Evolutionary conservation across 192 early-diverging fungal species (phyloP), one percentile per base, ranked within the genome.

Genomic region (Linnemannia exigua): DNA sequence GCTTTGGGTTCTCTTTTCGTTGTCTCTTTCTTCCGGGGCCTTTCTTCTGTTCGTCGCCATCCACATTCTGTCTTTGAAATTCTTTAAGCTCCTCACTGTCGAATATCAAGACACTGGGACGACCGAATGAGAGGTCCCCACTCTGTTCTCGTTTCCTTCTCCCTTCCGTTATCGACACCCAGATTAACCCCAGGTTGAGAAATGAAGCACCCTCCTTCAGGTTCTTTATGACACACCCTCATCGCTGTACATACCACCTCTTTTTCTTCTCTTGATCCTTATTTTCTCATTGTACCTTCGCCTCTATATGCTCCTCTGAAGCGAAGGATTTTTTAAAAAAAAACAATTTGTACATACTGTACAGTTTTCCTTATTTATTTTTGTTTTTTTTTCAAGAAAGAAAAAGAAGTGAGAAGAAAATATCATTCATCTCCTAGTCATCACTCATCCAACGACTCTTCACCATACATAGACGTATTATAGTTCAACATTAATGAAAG

Each of bases 391-490:
- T 25, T 58, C 12, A 25, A 63, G 31, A 63, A 63, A 63, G 12
- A 25, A 25, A 31, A 63, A 33, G 25, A 61, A 54, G 20, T 8
- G 1, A 51, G 1, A 51, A 5, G 2, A 16, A 52, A 4, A 52
- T 20, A 52, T 22, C 4, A n/a, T n/a, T n/a, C n/a, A n/a, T 17
- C 16, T 17, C 16, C 51, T 20, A 9, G 12, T 11, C 25, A 61
- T 61, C 20, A 9, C n/a, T 11, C 25, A 61, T 61, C 58, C n/a
- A 44, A 63, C 58, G 58, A n/a, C 25, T 63, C 58, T 25, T 31
- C 58, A 63, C 58, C 58, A 63, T 63, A 63, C 58, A 63, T 63
- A 63, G 58, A 63, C 58, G 58, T 63, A 63, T 63, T 63, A 31
- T 63, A 63, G 58, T 31, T 63, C n/a, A n/a, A 15, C 25, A 63